Conservation (phyloP, 176 grass and related monocot species). For the Aegilops sharonensis region DNA sequence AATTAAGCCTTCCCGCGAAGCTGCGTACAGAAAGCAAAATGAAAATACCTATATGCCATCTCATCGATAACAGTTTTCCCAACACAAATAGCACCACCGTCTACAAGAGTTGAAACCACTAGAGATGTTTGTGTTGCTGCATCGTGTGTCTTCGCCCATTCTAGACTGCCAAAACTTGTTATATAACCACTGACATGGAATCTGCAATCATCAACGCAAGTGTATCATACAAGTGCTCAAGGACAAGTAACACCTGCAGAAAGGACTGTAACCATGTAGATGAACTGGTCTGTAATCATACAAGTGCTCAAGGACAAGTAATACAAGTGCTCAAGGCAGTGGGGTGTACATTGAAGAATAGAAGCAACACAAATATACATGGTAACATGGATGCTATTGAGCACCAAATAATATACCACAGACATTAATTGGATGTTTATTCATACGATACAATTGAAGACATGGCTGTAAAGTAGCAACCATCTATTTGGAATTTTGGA, state of each 20-base stretch:
- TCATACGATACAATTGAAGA: not conserved
- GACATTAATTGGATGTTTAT: not conserved
- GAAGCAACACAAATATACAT: not conserved
- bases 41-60: conserved; percentile 79
- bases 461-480: not conserved
- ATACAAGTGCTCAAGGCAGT: not conserved
- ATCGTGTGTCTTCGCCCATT: conserved; percentile 73
- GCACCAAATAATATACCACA: not conserved
- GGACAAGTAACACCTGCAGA: conserved; percentile 11
- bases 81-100: conserved; percentile 76
- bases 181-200: conserved; percentile 68
- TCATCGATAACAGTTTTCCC: conserved; percentile 97
- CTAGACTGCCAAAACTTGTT: conserved; percentile 80
- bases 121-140: conserved; percentile 54
- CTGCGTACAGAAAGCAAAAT: not conserved
- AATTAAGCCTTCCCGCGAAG: not conserved
- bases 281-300: not conserved
- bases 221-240: conserved; percentile 15
- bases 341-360: conserved; percentile 5
- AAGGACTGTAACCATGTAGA: not conserved
- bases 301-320: no score
- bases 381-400: not conserved
- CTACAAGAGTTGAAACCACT: conserved; percentile 74
- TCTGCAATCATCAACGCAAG: conserved; percentile 45
- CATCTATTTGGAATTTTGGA: conserved; percentile 12